Evolutionary conservation across 2,329 filamentous ascomycete species (phyloP).

Genomic region (Fusarium phyllophilum): DNA sequence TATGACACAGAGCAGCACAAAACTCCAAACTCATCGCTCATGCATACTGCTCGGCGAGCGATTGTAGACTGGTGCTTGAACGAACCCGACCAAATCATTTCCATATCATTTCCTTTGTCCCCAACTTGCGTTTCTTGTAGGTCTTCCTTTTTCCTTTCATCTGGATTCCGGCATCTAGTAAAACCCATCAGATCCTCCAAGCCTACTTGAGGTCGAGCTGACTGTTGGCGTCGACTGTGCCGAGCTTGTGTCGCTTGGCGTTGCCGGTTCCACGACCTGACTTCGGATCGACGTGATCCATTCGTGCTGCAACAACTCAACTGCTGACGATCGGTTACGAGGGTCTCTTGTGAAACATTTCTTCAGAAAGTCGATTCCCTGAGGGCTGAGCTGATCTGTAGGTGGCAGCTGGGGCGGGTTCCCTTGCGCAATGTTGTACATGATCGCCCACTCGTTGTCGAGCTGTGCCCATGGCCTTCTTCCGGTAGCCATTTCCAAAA

Average conservation of each 20-base stretch:
- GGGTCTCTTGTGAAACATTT: slow-evolving; percentile 90
- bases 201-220: slow-evolving; percentile 45
- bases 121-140: neutral
- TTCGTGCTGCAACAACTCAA: slow-evolving; percentile 92
- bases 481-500: slow-evolving; percentile 97
- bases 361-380: slow-evolving; percentile 88
- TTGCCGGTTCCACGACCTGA: slow-evolving; percentile 71
- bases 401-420: slow-evolving; percentile 89
- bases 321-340: slow-evolving; percentile 78
- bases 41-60: slow-evolving; percentile 32
- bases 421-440: slow-evolving; percentile 99
- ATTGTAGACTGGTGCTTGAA: slow-evolving; percentile 34
- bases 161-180: slow-evolving; percentile 34
- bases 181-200: slow-evolving; percentile 46
- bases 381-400: slow-evolving; percentile 82
- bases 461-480: slow-evolving; percentile 93
- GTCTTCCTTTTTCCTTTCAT: neutral
- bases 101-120: neutral
- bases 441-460: slow-evolving; percentile 99
- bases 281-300: slow-evolving; percentile 80
- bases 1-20: slow-evolving; percentile 35
- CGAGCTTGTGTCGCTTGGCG: slow-evolving; percentile 66
- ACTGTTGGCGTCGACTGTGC: slow-evolving; percentile 50
- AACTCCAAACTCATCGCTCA: slow-evolving; percentile 43
- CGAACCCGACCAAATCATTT: slow-evolving; percentile 22